Percentiles rank a stretch among this genome's conserved stretches.
Evolutionary conservation across 2,329 filamentous ascomycete genomes (phyloP).

Genomic region (Aspergillus aculeatus): DNA sequence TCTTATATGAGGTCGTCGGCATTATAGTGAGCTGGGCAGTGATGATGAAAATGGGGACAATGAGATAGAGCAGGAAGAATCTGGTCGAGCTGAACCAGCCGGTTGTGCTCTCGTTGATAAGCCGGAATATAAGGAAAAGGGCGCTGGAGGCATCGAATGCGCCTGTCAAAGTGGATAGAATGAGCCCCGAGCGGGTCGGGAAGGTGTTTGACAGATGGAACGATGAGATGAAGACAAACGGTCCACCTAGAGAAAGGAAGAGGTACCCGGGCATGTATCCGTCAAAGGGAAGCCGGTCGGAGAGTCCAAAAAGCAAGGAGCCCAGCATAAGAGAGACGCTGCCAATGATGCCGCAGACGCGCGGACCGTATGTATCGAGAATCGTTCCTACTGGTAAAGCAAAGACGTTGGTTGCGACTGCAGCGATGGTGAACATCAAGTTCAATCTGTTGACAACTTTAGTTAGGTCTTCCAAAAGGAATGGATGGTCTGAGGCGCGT

Average conservation of each 20-base stretch:
- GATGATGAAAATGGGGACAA: conserved; percentile 67
- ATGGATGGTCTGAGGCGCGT: conserved; percentile 9
- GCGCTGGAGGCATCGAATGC: conserved; percentile 82
- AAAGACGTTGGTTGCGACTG: conserved; percentile 82
- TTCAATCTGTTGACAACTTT: conserved; percentile 58
- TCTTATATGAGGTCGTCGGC: conserved; percentile 77
- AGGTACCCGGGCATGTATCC: conserved; percentile 72
- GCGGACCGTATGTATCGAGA: conserved; percentile 77
- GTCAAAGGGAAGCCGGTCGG: conserved; percentile 66
- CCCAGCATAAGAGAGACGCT: conserved; percentile 67
- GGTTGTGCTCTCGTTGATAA: conserved; percentile 63
- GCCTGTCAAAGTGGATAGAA: conserved; percentile 75
- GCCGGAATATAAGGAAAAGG: conserved; percentile 70
- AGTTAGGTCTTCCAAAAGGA: conserved; percentile 9
- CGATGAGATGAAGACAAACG: conserved; percentile 77
- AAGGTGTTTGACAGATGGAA: conserved; percentile 86
- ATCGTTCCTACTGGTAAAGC: conserved; percentile 83
- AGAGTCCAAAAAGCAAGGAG: conserved; percentile 70
- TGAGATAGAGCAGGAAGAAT: conserved; percentile 72
- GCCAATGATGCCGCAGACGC: conserved; percentile 70
- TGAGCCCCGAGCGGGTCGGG: conserved; percentile 71
- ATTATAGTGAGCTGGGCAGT: conserved; percentile 68
- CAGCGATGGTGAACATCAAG: conserved; percentile 88
- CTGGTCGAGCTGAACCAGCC: conserved; percentile 60
- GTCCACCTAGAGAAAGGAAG: conserved; percentile 73